Evolutionary conservation across 1,139 yeast species (phyloP), one percentile per base, ranked within the genome.

Genomic region (Pneumocystis sp.): DNA sequence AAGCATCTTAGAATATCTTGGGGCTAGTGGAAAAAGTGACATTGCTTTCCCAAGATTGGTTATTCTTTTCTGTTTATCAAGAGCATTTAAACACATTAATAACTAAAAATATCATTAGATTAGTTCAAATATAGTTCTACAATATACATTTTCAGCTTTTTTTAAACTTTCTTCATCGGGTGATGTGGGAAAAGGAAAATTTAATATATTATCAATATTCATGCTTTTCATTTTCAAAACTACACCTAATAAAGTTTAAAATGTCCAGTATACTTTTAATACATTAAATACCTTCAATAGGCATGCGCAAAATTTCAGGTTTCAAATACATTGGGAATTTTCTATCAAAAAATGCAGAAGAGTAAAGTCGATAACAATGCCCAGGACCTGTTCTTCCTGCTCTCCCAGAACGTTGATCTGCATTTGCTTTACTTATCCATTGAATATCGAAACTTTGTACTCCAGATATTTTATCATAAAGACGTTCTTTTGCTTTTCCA

Each of bases 371-470:
- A 74, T 95, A 95, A 74, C 97, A 89, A 73, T 95, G 98, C 65
- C 99, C 99, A 0, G 98, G 97, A 0, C 98, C 98, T 0, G 97
- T 93, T 82, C 99, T 87, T 74, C 98, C 99, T 64, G 99, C 98
- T 81, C 99, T 86, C 76, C 98, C 98, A 45, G 96, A 78, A 77
- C 98, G 82, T 78, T 95, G 99, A 69, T 85, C 95, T 0, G 98
- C 95, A 66, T 96, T 87, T 0, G 99, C 98, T 72, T 95, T 90
- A 57, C 96, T 87, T 17, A 93, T 80, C 97, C 97, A 95, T 66
- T 85, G 89, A 64, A 95, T 82, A 72, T 87, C 95, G 75, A 87
- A 95, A 67, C 96, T 87, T 75, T 93, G 97, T 37, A 93, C 96
- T 2, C 96, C 96, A 10, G 90, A 88, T 39, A 83, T 86, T 69